These are phyloP conservation scores for Zymoseptoria ardabiliae DNA, from an alignment of 2,329 filamentous ascomycete genomes.

Conservation along the genomic window DNA sequence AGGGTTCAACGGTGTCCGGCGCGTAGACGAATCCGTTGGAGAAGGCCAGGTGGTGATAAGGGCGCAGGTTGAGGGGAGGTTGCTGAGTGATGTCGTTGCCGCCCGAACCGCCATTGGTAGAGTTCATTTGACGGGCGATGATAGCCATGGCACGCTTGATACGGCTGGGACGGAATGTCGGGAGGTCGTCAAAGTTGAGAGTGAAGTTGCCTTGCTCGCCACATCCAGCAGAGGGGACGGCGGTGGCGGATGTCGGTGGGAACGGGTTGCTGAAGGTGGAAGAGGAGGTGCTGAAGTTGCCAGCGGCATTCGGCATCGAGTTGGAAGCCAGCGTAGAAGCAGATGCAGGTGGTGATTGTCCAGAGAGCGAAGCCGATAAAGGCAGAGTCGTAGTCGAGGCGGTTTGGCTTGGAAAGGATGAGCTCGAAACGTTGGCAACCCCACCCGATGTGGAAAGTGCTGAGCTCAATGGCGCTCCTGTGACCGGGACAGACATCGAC, in stretches of 20 bases:
- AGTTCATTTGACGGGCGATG: slow-evolving; percentile 7
- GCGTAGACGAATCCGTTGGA: slow-evolving; percentile 45
- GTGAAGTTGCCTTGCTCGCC: slow-evolving; percentile 42
- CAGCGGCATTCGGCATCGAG: background rate
- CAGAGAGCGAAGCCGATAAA: background rate
- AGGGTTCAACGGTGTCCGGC: slow-evolving; percentile 39
- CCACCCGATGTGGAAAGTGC: background rate
- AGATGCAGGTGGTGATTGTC: background rate
- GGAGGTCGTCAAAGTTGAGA: slow-evolving; percentile 30
- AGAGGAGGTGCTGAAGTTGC: slow-evolving; percentile 5
- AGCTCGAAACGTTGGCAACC: background rate
- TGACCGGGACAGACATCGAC: background rate
- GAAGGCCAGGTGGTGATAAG: slow-evolving; percentile 47
- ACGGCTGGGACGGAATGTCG: slow-evolving; percentile 23
- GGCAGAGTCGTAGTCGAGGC: background rate
- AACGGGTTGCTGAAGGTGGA: slow-evolving; percentile 11
- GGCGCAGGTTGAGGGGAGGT: slow-evolving; percentile 36
- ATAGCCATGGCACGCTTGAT: slow-evolving; percentile 17
- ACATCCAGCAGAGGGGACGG: slow-evolving; percentile 25
- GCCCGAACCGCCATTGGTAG: slow-evolving; percentile 15
- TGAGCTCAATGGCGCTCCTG: background rate
- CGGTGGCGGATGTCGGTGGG: slow-evolving; percentile 15
- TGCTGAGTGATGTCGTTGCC: slow-evolving; percentile 28
- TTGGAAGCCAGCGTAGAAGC: background rate
- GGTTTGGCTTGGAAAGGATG: background rate